A percentile compares a stretch with the other conserved stretches of the same genome.
Evolutionary conservation across 2,329 filamentous ascomycete species (phyloP).

Genomic region (Tolypocladium cylindrosporum): DNA sequence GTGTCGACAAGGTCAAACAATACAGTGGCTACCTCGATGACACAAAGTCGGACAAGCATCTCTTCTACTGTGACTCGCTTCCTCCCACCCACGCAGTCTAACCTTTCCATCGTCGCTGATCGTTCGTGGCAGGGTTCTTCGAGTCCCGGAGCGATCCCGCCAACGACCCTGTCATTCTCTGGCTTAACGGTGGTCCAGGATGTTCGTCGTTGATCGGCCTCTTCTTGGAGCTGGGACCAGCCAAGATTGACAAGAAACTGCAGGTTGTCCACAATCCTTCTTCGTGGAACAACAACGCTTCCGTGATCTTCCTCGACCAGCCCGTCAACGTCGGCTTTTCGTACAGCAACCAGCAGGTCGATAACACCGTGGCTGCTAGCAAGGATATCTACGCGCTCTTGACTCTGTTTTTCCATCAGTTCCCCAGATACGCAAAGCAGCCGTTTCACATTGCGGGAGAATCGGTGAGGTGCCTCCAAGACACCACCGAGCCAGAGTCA

Average conservation of each 20-base stretch:
- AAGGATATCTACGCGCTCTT: conserved; percentile 96
- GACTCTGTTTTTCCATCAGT: conserved; percentile 96
- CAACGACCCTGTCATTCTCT: conserved; percentile 89
- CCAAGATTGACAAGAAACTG: conserved; percentile 71
- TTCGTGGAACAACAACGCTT: conserved; percentile 94
- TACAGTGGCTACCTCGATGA: conserved; percentile 96
- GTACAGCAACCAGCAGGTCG: conserved; percentile 80
- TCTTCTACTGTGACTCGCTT: conserved; percentile 78
- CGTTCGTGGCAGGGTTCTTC: conserved; percentile 68
- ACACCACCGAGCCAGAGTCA: no score
- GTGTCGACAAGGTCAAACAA: conserved; percentile 89
- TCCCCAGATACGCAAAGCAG: conserved; percentile 86
- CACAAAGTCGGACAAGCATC: conserved; percentile 89
- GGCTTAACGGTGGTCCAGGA: conserved; percentile 89
- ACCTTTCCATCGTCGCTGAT: neutral
- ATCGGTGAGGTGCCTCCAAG: conserved; percentile 30
- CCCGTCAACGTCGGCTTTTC: conserved; percentile 97
- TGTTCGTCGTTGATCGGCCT: conserved; percentile 93
- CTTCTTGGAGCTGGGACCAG: conserved; percentile 92
- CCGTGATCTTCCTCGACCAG: conserved; percentile 98
- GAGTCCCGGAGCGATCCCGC: conserved; percentile 93
- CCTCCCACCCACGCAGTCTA: neutral
- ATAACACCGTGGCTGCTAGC: conserved; percentile 85
- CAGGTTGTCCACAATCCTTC: conserved; percentile 74
- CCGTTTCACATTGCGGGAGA: conserved; percentile 96